Evolutionary conservation across 2,329 filamentous ascomycete species (phyloP).

Genomic region (Chalara sp.): DNA sequence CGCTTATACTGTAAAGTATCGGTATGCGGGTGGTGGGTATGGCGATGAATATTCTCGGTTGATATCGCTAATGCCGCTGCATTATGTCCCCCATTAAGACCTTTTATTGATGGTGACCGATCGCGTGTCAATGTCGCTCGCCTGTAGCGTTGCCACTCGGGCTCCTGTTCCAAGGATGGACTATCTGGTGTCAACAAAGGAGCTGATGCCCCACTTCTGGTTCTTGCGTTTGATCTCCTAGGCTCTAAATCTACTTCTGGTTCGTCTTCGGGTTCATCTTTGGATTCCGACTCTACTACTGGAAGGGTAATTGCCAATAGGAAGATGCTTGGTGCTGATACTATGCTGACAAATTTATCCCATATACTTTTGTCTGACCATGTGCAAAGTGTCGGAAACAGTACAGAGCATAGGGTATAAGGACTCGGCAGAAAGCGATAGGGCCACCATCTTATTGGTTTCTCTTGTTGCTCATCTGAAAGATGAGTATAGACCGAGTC

Average conservation of each 20-base stretch:
- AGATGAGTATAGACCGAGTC: slow-evolving; percentile 19
- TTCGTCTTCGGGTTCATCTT: slow-evolving; percentile 35
- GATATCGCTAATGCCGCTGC: slow-evolving; percentile 27
- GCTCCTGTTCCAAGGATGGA: slow-evolving; percentile 30
- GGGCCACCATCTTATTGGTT: slow-evolving; percentile 70
- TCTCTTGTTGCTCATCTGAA: slow-evolving; percentile 14
- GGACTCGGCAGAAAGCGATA: slow-evolving; percentile 67
- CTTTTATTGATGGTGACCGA: slow-evolving; percentile 11
- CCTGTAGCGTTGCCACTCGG: slow-evolving; percentile 54
- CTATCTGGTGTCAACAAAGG: slow-evolving; percentile 20
- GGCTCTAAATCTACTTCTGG: slow-evolving; percentile 6
- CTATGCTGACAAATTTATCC: slow-evolving; percentile 73
- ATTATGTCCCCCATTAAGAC: slow-evolving; percentile 20
- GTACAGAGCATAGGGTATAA: slow-evolving; percentile 59
- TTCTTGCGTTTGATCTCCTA: slow-evolving; percentile 6
- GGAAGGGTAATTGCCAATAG: slow-evolving; percentile 84
- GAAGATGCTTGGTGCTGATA: slow-evolving; percentile 87
- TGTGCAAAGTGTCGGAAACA: slow-evolving; percentile 81
- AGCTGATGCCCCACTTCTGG: slow-evolving; percentile 10
- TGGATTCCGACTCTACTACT: slow-evolving; percentile 69
- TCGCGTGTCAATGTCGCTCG: slow-evolving; percentile 35
- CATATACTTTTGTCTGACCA: slow-evolving; percentile 80
- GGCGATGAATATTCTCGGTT: slow-evolving; percentile 20
- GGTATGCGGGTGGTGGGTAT: slow-evolving; percentile 11
- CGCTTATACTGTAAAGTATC: no score